phyloP scores from a whole-genome alignment of 2,329 filamentous ascomycete genomes.

The Fusarium stilboides region DNA sequence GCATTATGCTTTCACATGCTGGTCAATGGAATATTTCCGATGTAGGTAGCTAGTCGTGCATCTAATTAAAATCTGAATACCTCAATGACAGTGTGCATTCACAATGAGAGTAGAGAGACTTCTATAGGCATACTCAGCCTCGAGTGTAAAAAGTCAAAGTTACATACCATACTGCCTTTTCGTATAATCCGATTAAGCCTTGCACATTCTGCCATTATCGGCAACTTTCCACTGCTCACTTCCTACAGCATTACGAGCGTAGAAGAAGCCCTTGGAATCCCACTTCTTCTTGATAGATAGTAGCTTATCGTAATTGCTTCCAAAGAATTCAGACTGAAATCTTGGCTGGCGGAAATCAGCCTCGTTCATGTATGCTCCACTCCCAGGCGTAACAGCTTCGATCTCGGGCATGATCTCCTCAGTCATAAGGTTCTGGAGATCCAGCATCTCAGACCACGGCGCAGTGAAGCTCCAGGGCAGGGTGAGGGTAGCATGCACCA shows the following conservation, averaged over 20 bases:
- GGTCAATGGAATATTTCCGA: too few relatives aligned
- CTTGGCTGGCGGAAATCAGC: slow-evolving; percentile 62
- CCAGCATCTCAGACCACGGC: slow-evolving; percentile 51
- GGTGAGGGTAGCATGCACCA: slow-evolving; percentile 51
- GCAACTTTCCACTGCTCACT: slow-evolving; percentile 63
- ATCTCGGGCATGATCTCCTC: slow-evolving; percentile 48
- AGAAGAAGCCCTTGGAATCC: slow-evolving; percentile 63
- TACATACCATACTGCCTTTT: too few relatives aligned
- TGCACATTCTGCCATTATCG: slow-evolving; percentile 37
- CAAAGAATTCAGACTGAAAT: slow-evolving; percentile 63
- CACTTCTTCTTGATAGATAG: slow-evolving; percentile 65
- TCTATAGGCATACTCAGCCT: too few relatives aligned
- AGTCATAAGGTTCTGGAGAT: slow-evolving; percentile 52
- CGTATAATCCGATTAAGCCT: not conserved
- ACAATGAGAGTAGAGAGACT: too few relatives aligned
- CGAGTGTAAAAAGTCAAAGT: too few relatives aligned
- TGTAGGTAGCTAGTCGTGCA: too few relatives aligned
- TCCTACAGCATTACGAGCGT: slow-evolving; percentile 65
- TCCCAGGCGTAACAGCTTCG: slow-evolving; percentile 56
- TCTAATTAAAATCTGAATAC: too few relatives aligned
- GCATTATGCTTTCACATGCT: too few relatives aligned
- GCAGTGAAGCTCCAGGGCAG: slow-evolving; percentile 50
- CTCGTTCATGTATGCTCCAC: slow-evolving; percentile 67
- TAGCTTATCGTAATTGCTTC: slow-evolving; percentile 61
- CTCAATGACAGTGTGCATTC: too few relatives aligned